Percentiles rank a stretch among this genome's conserved stretches.
phyloP scores from a whole-genome alignment of 192 early-diverging fungal species.

The Coemansia umbellata region DNA sequence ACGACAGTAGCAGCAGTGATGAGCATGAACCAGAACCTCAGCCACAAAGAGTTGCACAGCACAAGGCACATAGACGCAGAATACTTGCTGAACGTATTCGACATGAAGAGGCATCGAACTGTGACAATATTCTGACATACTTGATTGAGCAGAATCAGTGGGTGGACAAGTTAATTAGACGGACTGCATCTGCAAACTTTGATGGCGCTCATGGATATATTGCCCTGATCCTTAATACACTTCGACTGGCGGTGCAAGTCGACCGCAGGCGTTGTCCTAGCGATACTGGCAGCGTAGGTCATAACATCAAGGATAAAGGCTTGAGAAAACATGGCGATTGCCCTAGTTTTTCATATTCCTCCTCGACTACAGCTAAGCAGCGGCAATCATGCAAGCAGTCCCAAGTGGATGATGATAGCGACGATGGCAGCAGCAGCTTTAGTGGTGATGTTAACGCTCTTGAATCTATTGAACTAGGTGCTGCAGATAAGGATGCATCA shows the following conservation, averaged over 20 bases:
- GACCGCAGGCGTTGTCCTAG: slow-evolving; percentile 22
- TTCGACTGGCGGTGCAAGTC: slow-evolving; percentile 40
- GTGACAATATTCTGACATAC: slow-evolving; percentile 47
- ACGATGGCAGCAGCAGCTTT: neutral
- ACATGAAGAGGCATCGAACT: slow-evolving; percentile 40
- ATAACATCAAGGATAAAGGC: too few species aligned
- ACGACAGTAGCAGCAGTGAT: neutral
- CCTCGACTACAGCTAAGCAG: too few species aligned
- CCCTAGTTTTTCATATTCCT: too few species aligned
- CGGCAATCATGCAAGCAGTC: neutral
- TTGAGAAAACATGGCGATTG: too few species aligned
- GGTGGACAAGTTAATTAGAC: slow-evolving; percentile 41
- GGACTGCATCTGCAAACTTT: slow-evolving; percentile 38
- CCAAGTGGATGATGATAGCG: neutral
- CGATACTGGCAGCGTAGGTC: neutral
- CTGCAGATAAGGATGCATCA: neutral
- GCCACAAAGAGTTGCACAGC: slow-evolving; percentile 14
- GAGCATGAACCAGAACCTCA: neutral
- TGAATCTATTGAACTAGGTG: neutral
- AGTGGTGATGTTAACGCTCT: neutral
- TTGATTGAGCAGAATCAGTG: slow-evolving; percentile 47
- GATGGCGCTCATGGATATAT: slow-evolving; percentile 45
- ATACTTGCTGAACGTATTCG: slow-evolving; percentile 41
- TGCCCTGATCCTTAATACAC: slow-evolving; percentile 48
- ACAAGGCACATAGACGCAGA: slow-evolving; percentile 22